Conservation (phyloP, 345 rosid genomes). For the Camelina hispida region DNA sequence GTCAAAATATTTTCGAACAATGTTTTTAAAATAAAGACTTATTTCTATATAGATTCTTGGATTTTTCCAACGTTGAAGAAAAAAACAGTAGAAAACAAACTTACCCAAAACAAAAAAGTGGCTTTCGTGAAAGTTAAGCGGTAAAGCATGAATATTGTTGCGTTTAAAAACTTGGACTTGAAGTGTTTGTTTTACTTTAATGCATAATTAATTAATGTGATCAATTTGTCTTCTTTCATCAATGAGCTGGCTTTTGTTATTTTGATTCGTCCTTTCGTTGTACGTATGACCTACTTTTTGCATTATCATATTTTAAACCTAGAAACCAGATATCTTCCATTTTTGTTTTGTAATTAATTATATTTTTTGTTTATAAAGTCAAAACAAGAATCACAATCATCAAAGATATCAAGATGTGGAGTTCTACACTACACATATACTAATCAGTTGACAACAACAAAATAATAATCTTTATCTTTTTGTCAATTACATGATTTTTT, state of each 20-base stretch:
- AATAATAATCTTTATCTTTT: not conserved
- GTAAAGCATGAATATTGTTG: not conserved
- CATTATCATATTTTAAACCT: constrained; percentile 31
- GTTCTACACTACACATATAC: constrained; percentile 17
- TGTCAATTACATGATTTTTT: not conserved
- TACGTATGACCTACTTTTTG: constrained; percentile 40
- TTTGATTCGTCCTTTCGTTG: constrained; percentile 41
- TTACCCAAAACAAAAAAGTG: not conserved
- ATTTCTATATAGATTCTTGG: not conserved
- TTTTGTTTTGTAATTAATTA: constrained; percentile 20
- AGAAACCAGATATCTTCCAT: constrained; percentile 35
- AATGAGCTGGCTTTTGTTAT: constrained; percentile 38
- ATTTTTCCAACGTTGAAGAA: not conserved
- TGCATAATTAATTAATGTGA: constrained; percentile 15
- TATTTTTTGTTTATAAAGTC: constrained; percentile 23
- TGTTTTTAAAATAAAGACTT: not conserved
- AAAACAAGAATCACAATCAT: constrained; percentile 41
- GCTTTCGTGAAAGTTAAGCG: constrained; percentile 21
- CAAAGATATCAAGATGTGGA: constrained; percentile 27
- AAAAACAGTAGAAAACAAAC: not conserved
- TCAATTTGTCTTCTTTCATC: constrained; percentile 25
- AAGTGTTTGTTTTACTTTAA: constrained; percentile 12
- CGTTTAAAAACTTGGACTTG: constrained; percentile 6
- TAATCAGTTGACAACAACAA: constrained; percentile 32
- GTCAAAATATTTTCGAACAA: not conserved